phyloP scores from a whole-genome alignment of 2,329 filamentous ascomycete species.

The Colletotrichum magnum region DNA sequence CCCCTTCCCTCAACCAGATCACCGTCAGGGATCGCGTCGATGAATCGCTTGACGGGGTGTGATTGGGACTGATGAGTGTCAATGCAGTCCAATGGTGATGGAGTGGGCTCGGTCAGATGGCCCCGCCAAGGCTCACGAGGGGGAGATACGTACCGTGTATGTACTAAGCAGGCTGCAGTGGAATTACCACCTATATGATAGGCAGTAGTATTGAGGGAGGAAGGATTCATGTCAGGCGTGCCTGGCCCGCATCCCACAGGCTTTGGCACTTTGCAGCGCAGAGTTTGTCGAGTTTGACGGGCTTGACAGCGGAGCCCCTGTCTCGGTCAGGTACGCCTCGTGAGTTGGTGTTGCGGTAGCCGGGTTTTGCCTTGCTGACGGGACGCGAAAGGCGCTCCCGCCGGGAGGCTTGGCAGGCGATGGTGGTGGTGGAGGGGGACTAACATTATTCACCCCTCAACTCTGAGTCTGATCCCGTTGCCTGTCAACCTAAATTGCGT shows the following conservation, averaged over 20 bases:
- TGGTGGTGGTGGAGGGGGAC: too few relatives aligned
- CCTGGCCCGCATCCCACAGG: neutral
- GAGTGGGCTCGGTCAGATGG: neutral
- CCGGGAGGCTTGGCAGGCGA: too few relatives aligned
- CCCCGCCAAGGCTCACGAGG: too few relatives aligned
- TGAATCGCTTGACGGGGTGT: slow-evolving; percentile 22
- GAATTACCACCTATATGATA: too few relatives aligned
- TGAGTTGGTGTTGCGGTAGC: slow-evolving; percentile 14
- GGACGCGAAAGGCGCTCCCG: neutral
- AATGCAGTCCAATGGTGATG: slow-evolving; percentile 22
- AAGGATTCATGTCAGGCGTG: neutral
- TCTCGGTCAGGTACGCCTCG: slow-evolving; percentile 30
- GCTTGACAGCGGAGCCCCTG: slow-evolving; percentile 33
- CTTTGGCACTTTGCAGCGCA: neutral
- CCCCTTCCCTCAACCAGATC: slow-evolving; percentile 12
- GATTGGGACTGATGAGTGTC: slow-evolving; percentile 31
- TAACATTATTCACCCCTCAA: too few relatives aligned
- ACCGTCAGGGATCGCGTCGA: slow-evolving; percentile 32
- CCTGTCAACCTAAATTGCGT: too few relatives aligned
- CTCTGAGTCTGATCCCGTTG: too few relatives aligned
- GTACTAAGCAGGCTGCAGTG: neutral
- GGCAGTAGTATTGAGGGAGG: neutral
- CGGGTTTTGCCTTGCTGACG: slow-evolving; percentile 24
- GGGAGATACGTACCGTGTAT: neutral
- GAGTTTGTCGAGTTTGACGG: slow-evolving; percentile 4